A percentile compares a stretch with the other conserved stretches of the same genome.
Conservation (phyloP, 371 early-diverging fungal genomes). For the Apophysomyces trapeziformis region DNA sequence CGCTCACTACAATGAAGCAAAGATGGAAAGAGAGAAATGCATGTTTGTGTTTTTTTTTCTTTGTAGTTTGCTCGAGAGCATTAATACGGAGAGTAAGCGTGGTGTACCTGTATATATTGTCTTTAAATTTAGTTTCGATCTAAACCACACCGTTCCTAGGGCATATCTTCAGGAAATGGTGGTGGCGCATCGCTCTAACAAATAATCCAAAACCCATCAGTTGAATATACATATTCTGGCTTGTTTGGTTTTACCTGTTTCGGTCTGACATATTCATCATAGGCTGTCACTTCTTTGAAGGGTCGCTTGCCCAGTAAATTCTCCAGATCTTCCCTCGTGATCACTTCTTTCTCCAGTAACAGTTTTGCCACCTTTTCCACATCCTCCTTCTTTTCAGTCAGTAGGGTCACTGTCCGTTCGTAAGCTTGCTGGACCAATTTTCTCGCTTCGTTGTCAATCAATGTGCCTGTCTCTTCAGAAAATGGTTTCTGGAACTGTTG, state of each 20-base stretch:
- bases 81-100: too few relatives aligned
- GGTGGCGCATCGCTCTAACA: not conserved
- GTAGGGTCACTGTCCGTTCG: conserved; percentile 76
- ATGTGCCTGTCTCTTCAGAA: conserved; percentile 90
- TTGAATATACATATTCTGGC: not conserved
- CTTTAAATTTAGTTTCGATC: not conserved
- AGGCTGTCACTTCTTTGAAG: conserved; percentile 77
- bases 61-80: too few relatives aligned
- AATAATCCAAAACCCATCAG: not conserved
- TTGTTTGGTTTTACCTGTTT: conserved; percentile 32
- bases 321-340: conserved; percentile 95
- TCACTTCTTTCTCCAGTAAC: conserved; percentile 95
- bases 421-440: conserved; percentile 83
- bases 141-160: not conserved
- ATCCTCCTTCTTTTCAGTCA: conserved; percentile 80
- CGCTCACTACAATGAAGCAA: too few relatives aligned
- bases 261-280: conserved; percentile 63
- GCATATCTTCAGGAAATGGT: not conserved
- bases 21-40: too few relatives aligned
- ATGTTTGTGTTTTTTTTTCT: too few relatives aligned
- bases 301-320: conserved; percentile 88
- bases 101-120: too few relatives aligned
- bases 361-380: conserved; percentile 94
- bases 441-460: conserved; percentile 96
- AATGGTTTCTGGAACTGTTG: conserved; percentile 93